Evolutionary conservation across 169 alveolate species (phyloP), one percentile per base, ranked within the genome.

Genomic region (Amoebophrya sp.): DNA sequence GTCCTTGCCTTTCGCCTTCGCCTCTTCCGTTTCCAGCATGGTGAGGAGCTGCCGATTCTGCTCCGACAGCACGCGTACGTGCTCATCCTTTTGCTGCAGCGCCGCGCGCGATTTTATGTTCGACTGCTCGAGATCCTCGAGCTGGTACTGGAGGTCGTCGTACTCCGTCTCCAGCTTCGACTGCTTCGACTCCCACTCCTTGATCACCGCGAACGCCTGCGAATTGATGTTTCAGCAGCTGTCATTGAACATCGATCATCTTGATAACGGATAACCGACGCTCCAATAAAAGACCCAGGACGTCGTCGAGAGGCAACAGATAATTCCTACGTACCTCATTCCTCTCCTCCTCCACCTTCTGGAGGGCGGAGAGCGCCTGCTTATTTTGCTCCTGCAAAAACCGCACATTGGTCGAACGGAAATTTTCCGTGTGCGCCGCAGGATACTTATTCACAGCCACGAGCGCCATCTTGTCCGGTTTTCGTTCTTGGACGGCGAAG

Each of bases 11-110:
- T 70, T 70, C 0, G 45, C 18, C 89, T 70, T 70, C 34, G 26
- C 23, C 89, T 31, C 92, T 89, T 88, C 93, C n/a, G 93, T 91
- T 41, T 91, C 93, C 0, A 91, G 93, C 91, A 88, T 58, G 88
- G 88, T n/a, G 69, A 91, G 93, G 91, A 91, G 58, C 91, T 91
- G 93, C 91, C 89, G 89, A 89, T 91, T 91, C 89, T 91, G 93
- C 90, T 91, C 93, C 13, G 93, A 91, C 31, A 91, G 90, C 23
- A 91, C 93, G 18, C 93, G 93, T 26, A 91, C 91, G 10, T 91
- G 93, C 89, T 91, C 93, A 42, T 91, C 93, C 93, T 91, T 58
- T 58, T 58, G 78, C 23, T 58, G 78, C 78, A 58, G 34, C 10
- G 29, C 78, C 26, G 78, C 78, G 26, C 78, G 78, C 7, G 78